Percentiles rank a stretch among this genome's conserved stretches.
phyloP scores from a whole-genome alignment of 1,139 yeast genomes.

The Pichia inconspicua region DNA sequence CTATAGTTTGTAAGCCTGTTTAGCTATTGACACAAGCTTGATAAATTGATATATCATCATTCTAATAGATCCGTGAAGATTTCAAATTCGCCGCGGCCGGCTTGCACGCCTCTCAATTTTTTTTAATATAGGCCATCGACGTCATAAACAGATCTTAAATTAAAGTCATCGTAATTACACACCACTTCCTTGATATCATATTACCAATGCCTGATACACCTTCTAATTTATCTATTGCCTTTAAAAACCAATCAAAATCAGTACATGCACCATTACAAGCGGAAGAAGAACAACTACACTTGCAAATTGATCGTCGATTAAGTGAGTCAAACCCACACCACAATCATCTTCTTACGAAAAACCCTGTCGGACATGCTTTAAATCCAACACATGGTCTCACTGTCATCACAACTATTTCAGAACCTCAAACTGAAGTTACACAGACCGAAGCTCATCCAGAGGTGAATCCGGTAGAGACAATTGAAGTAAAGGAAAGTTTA shows the following conservation, averaged over 20 bases:
- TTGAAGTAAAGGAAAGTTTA: background rate
- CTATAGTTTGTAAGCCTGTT: background rate
- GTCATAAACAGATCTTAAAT: too few species aligned
- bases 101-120: too few species aligned
- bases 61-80: too few species aligned
- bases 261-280: conserved; percentile 7
- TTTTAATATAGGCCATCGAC: too few species aligned
- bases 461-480: background rate
- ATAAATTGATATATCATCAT: background rate
- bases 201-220: conserved; percentile 1
- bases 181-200: background rate
- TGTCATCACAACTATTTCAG: conserved; percentile 12
- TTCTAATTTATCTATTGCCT: conserved; percentile 27
- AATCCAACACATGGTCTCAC: conserved; percentile 11
- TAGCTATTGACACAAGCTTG: background rate
- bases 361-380: background rate
- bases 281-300: conserved; percentile 1
- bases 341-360: background rate
- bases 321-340: background rate
- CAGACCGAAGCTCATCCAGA: conserved; percentile 11
- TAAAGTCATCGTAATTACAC: background rate
- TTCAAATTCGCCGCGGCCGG: background rate
- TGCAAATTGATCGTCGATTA: background rate
- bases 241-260: conserved; percentile 14
- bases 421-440: conserved; percentile 10